Percentiles rank a stretch among this genome's conserved stretches.
Conservation (phyloP, 768 basidiomycete genomes). For the Rhizopogon rudus region DNA sequence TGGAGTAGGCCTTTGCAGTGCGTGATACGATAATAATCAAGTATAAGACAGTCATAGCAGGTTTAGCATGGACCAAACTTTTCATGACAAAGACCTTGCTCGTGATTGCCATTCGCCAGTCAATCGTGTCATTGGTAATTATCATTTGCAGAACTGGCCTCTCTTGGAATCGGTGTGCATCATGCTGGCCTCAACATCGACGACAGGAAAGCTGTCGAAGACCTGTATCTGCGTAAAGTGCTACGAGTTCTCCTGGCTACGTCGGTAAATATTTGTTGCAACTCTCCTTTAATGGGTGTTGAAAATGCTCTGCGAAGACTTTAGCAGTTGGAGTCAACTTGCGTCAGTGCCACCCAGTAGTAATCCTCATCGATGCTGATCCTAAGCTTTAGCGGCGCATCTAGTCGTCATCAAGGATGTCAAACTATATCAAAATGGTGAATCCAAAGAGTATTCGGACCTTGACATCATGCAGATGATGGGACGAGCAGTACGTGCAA, state of each 20-base stretch:
- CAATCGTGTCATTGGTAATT: neutral
- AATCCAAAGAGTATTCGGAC: slow-evolving; percentile 80
- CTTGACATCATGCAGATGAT: slow-evolving; percentile 96
- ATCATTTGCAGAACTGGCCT: slow-evolving; percentile 48
- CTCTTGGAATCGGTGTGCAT: slow-evolving; percentile 80
- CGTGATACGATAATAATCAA: neutral
- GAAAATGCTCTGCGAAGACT: slow-evolving; percentile 47
- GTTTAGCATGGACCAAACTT: slow-evolving; percentile 47
- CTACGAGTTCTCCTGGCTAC: slow-evolving; percentile 75
- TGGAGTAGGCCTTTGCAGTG: slow-evolving; percentile 61
- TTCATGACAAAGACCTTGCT: slow-evolving; percentile 64
- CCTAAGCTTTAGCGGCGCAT: slow-evolving; percentile 63
- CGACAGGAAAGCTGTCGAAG: slow-evolving; percentile 73
- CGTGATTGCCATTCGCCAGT: slow-evolving; percentile 33
- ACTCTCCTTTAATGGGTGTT: slow-evolving; percentile 1
- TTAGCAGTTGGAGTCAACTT: slow-evolving; percentile 96
- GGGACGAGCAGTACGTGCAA: slow-evolving; percentile 71
- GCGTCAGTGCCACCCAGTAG: slow-evolving; percentile 42
- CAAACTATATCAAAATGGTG: slow-evolving; percentile 65
- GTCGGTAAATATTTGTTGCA: slow-evolving; percentile 49
- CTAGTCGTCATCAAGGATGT: slow-evolving; percentile 94
- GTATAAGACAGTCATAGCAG: slow-evolving; percentile 1
- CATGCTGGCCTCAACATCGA: slow-evolving; percentile 80
- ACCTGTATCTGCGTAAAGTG: slow-evolving; percentile 58
- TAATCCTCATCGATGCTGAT: neutral